A percentile compares a stretch with the other conserved stretches of the same genome.
Conservation (phyloP, 2,329 filamentous ascomycete species). For the Ophiostoma ulmi region DNA sequence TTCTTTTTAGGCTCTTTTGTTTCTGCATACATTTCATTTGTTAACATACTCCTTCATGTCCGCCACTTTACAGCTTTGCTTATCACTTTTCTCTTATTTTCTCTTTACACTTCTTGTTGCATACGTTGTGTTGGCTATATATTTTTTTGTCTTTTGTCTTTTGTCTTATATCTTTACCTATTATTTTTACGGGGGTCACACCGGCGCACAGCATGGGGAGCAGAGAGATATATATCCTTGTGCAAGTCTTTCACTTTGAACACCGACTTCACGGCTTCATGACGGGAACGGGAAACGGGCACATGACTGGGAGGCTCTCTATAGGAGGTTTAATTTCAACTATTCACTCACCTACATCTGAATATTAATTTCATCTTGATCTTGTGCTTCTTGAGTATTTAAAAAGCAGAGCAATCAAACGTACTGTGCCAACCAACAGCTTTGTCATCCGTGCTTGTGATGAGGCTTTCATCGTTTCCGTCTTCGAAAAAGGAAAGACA, state of each 20-base stretch:
- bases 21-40: slow-evolving; percentile 9
- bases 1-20: neutral
- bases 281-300: slow-evolving; percentile 21
- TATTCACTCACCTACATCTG: neutral
- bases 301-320: slow-evolving; percentile 6
- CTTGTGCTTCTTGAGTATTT: neutral
- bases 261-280: slow-evolving; percentile 16
- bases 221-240: slow-evolving; percentile 22
- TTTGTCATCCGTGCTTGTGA: neutral
- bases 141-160: slow-evolving; percentile 12
- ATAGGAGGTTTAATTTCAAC: slow-evolving; percentile 19
- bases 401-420: neutral
- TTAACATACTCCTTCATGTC: neutral
- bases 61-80: slow-evolving; percentile 1
- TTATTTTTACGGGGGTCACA: slow-evolving; percentile 19
- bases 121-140: slow-evolving; percentile 4
- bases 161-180: slow-evolving; percentile 16
- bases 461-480: neutral
- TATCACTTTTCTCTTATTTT: neutral
- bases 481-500: neutral
- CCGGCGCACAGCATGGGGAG: slow-evolving; percentile 27
- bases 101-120: slow-evolving; percentile 11
- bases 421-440: too few species aligned
- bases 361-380: neutral
- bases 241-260: slow-evolving; percentile 17